Base-by-base conservation (phyloP, 148 eudicot species). In the Suaeda aralocaspica region DNA sequence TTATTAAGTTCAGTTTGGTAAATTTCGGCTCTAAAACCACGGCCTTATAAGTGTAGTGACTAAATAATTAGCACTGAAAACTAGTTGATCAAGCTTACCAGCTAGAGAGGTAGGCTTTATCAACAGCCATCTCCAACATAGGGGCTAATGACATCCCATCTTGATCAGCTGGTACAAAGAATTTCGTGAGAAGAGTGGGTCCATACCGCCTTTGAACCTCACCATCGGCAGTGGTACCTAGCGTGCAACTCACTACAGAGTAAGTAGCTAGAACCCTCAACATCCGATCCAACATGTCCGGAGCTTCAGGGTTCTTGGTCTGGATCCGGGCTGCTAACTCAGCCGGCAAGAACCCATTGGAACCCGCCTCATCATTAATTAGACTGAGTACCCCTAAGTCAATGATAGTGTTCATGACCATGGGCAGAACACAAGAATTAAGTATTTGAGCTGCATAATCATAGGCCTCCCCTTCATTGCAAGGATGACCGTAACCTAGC, bases 261-360 rank as follows among this genome's bases (percentile, higher is more conserved):
- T 69, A 74, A 39, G 71, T 79, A 8, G 78, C 59, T 10, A 74
- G 79, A 1, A 88, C 77, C 19, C 88, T 72, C 22, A 86, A 74
- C 44, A 88, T 85, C 13, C 92, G 66, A 59, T 84, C 89, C 2
- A 88, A 75, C 92, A 86, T 84, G 13, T 26, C 21, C 13, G 56
- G 5, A 6, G 55, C 64, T 1, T 57, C 55, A 0, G 65, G 53
- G 44, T 70, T 44, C 1, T 22, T 13, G 0, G 78, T 51, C 0
- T 80, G 82, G 9, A 86, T 72, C 71, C 79, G 78, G 29, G 82
- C 75, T 0, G 89, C 79, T 1, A 88, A 67, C 0, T 88, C 80
- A 0, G 78, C 13, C 0, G 92, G 80, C 0, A 88, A 84, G 8
- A 88, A 57, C 9, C 28, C 82, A 5, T 81, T 83, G 0, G 77